These are phyloP conservation scores for Gautieria morchelliformis DNA, from an alignment of 768 basidiomycete genomes.

Conservation along the genomic window DNA sequence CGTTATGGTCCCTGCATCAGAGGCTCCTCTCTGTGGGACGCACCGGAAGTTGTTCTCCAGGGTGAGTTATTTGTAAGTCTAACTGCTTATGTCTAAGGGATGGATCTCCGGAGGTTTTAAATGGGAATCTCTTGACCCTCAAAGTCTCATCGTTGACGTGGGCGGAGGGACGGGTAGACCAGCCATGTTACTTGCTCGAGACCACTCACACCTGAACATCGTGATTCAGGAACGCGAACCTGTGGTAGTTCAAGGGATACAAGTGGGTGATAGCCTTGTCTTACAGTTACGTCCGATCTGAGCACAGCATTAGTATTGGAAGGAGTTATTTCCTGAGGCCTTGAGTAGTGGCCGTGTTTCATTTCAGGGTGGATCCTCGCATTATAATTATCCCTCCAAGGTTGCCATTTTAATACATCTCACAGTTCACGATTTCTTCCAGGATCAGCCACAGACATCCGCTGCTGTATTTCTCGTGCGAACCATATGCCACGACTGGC, in stretches of 20 bases:
- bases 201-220: slow-evolving; percentile 16
- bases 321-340: neutral
- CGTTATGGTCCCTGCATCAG: slow-evolving; percentile 27
- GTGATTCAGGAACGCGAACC: slow-evolving; percentile 22
- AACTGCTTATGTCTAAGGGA: neutral
- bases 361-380: slow-evolving; percentile 7
- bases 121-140: slow-evolving; percentile 15
- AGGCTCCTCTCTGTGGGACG: slow-evolving; percentile 12
- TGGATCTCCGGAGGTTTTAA: slow-evolving; percentile 18
- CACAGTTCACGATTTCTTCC: slow-evolving; percentile 20
- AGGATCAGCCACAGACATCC: slow-evolving; percentile 16
- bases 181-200: slow-evolving; percentile 16
- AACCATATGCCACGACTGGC: slow-evolving; percentile 25
- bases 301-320: neutral
- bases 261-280: slow-evolving; percentile 6
- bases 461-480: slow-evolving; percentile 23
- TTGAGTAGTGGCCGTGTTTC: slow-evolving; percentile 3
- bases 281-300: neutral
- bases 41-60: slow-evolving; percentile 12
- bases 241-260: slow-evolving; percentile 16
- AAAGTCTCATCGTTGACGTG: slow-evolving; percentile 23
- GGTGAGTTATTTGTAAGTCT: slow-evolving; percentile 10
- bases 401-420: neutral
- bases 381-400: neutral
- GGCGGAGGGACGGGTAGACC: slow-evolving; percentile 22